Conservation (phyloP, 208 protist genomes). For the Crithidia mellificae region DNA sequence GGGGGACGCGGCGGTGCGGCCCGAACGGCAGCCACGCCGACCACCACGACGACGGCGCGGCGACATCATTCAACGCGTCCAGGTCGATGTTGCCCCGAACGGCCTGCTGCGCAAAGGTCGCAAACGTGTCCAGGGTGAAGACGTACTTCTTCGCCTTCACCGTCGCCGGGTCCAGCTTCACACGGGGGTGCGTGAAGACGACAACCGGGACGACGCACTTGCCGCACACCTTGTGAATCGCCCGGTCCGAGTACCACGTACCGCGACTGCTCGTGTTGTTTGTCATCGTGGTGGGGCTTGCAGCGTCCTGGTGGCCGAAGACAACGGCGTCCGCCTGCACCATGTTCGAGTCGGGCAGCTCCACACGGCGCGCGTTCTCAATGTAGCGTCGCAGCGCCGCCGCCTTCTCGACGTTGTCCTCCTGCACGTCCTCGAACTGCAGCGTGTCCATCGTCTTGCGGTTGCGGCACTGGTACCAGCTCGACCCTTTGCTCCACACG, state of each 20-base stretch:
- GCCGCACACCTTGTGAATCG: slow-evolving; percentile 76
- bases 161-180: slow-evolving; percentile 73
- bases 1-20: background rate
- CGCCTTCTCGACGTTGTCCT: slow-evolving; percentile 86
- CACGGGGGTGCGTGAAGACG: slow-evolving; percentile 80
- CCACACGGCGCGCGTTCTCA: slow-evolving; percentile 73
- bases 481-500: slow-evolving; percentile 84
- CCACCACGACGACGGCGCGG: slow-evolving; percentile 15
- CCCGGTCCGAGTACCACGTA: slow-evolving; percentile 80
- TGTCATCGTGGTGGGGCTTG: too few species aligned
- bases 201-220: slow-evolving; percentile 75
- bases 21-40: slow-evolving; percentile 12
- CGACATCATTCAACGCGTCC: slow-evolving; percentile 31
- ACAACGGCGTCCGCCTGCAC: slow-evolving; percentile 13
- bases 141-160: slow-evolving; percentile 68
- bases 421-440: slow-evolving; percentile 86
- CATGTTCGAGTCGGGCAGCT: slow-evolving; percentile 56
- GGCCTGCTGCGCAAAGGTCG: slow-evolving; percentile 50
- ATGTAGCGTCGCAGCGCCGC: slow-evolving; percentile 80
- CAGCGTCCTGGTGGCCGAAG: slow-evolving; percentile 3
- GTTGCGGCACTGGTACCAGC: slow-evolving; percentile 80
- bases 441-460: slow-evolving; percentile 39
- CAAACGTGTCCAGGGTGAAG: slow-evolving; percentile 72
- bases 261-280: slow-evolving; percentile 33
- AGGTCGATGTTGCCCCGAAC: slow-evolving; percentile 41